A percentile compares a stretch with the other conserved stretches of the same genome.
Evolutionary conservation across 1,139 yeast species (phyloP).

Genomic region (Suhomyces coccinellae): DNA sequence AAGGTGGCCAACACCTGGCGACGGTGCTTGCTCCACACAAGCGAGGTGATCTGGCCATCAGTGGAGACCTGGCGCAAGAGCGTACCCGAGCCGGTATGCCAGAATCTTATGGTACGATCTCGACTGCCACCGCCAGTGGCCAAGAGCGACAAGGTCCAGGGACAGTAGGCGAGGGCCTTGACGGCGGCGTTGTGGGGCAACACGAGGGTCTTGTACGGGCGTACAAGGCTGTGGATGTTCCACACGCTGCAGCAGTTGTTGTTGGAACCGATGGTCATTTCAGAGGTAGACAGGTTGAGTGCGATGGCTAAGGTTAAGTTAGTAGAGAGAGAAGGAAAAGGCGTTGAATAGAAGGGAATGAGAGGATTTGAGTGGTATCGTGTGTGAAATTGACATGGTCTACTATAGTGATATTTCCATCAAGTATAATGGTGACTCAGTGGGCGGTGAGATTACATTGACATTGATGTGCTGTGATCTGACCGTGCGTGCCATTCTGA

Average conservation of each 20-base stretch:
- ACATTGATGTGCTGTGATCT: no score
- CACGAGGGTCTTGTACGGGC: conserved; percentile 46
- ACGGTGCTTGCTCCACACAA: conserved; percentile 68
- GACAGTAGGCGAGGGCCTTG: conserved; percentile 47
- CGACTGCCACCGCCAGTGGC: conserved; percentile 49
- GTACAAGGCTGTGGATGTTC: conserved; percentile 46
- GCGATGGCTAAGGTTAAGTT: conserved; percentile 53
- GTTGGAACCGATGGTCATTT: conserved; percentile 71
- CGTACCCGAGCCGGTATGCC: conserved; percentile 83
- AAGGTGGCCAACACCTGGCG: conserved; percentile 75
- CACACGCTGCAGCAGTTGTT: conserved; percentile 71
- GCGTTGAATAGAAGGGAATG: no score
- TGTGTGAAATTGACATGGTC: no score
- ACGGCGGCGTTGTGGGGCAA: conserved; percentile 49
- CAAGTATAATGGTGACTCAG: no score
- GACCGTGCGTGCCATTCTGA: no score
- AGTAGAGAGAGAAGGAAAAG: conserved; percentile 3
- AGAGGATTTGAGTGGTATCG: no score
- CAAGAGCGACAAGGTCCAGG: conserved; percentile 42
- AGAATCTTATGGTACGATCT: conserved; percentile 59
- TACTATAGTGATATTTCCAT: no score
- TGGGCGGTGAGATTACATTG: no score
- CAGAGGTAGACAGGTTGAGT: conserved; percentile 45
- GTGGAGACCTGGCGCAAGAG: conserved; percentile 56
- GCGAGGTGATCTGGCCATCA: conserved; percentile 73